Base-by-base conservation (phyloP, 768 basidiomycete genomes). In the Suillus variegatus region DNA sequence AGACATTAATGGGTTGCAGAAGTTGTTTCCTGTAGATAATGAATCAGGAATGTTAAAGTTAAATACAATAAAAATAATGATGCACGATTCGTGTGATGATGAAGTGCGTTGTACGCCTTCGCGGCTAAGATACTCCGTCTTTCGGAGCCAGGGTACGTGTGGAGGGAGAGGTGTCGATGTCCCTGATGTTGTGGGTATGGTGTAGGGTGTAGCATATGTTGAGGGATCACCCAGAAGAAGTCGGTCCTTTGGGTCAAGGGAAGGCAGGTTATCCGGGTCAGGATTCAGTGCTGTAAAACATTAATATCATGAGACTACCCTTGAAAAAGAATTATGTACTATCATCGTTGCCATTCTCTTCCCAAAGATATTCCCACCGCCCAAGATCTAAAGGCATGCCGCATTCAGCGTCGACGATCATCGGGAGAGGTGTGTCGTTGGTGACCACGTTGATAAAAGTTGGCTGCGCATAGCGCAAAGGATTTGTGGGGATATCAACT, bases 361-460 rank as follows among this genome's bases (percentile, higher is more conserved):
- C 88, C 93, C 92, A 95, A 20, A 97, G 78, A 43, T 86, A 90
- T 63, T 91, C 89, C 84, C 89, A 95, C 63, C 84, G 86, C 20
- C 91, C 90, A 56, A 97, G 79, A 74, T 99, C 94, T 32, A 99
- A 78, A 0, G 96, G 95, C 95, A 99, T 96, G 0, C 97, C 97
- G 69, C 90, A 91, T 75, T 99, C 97, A 1, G 93, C 94, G 70
- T 99, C 97, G 1, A 98, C 91, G 68, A 99, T 91, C 94, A 99
- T 95, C 0, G 97, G 97, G 22, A 97, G 75, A 0, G 92, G 91
- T 13, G 88, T 87, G 57, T 94, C 93, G 62, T 88, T 87, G 0
- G 92, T 91, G 44, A 97, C 80, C 7, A 88, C 84, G 67, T 92
- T 86, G 43, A 96, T 84, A 70, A 95, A 96, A 70, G 92, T 92